Percentiles rank a stretch among this genome's conserved stretches.
Conservation (phyloP, 305 asterid genomes). For the Plantago coronopus region DNA sequence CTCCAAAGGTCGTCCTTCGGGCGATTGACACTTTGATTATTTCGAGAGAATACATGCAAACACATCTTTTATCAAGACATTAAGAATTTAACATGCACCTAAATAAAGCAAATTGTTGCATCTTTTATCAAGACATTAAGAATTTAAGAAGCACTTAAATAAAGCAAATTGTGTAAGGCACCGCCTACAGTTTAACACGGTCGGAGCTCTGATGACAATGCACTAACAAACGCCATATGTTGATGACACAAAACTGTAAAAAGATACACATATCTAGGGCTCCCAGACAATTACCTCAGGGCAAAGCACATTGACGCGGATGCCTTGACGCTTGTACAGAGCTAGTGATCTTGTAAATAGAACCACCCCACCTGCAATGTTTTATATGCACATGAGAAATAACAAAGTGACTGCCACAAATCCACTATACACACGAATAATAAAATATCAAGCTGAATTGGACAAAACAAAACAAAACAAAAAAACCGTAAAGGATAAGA, state of each 20-base stretch:
- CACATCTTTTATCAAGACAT: background rate
- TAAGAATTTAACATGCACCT: background rate
- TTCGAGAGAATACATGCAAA: background rate
- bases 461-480: constrained; percentile 12
- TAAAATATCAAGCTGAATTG: background rate
- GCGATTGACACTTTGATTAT: background rate
- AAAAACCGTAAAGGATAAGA: background rate
- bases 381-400: constrained; percentile 21
- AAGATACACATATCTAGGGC: background rate
- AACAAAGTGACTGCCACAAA: background rate
- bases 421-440: background rate
- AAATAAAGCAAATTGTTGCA: constrained; percentile 4
- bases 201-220: constrained; percentile 7
- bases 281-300: constrained; percentile 86
- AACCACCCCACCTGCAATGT: constrained; percentile 72
- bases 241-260: background rate
- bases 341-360: constrained; percentile 78
- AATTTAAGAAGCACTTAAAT: background rate
- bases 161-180: background rate
- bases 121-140: background rate
- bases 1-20: background rate
- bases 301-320: constrained; percentile 88
- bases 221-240: constrained; percentile 1
- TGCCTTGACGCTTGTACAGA: constrained; percentile 73
- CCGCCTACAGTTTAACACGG: constrained; percentile 1